Evolutionary conservation across 2,329 filamentous ascomycete species (phyloP).

Genomic region (Hymenoscyphus fructigenus): DNA sequence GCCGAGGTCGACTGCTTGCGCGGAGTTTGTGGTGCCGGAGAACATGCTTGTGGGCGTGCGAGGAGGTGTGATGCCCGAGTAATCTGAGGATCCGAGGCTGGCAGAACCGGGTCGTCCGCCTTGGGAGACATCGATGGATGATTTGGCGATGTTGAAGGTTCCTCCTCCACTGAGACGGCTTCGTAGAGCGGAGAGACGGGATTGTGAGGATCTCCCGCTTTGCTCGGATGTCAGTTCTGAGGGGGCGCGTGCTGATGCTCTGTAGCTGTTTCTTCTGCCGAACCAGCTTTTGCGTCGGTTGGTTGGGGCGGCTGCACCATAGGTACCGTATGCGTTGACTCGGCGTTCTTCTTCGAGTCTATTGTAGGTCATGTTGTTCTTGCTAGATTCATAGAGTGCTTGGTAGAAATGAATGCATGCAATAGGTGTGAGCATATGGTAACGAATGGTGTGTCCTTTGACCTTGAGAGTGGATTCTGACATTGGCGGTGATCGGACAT

Average conservation of each 20-base stretch:
- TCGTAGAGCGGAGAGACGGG: slow-evolving; percentile 73
- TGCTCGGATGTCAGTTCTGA: slow-evolving; percentile 62
- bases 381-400: slow-evolving; percentile 82
- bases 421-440: slow-evolving; percentile 72
- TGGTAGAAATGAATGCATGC: slow-evolving; percentile 83
- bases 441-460: slow-evolving; percentile 69
- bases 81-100: slow-evolving; percentile 60
- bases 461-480: slow-evolving; percentile 66
- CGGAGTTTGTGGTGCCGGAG: slow-evolving; percentile 30
- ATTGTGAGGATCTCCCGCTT: slow-evolving; percentile 70
- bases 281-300: slow-evolving; percentile 55
- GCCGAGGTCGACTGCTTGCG: slow-evolving; percentile 53
- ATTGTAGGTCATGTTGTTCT: slow-evolving; percentile 89
- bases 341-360: slow-evolving; percentile 64
- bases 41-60: slow-evolving; percentile 28
- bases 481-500: slow-evolving; percentile 84
- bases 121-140: slow-evolving; percentile 59
- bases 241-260: slow-evolving; percentile 60
- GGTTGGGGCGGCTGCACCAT: slow-evolving; percentile 42
- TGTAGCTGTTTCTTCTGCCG: slow-evolving; percentile 63
- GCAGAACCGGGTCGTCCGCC: slow-evolving; percentile 40
- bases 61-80: slow-evolving; percentile 38
- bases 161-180: slow-evolving; percentile 67
- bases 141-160: slow-evolving; percentile 80
- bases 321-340: slow-evolving; percentile 68